Percentiles rank a stretch among this genome's conserved stretches.
These are phyloP conservation scores for Pseudozyma tsukubaensis DNA, from an alignment of 1,284 basidiomycete species.

Conservation along the genomic window DNA sequence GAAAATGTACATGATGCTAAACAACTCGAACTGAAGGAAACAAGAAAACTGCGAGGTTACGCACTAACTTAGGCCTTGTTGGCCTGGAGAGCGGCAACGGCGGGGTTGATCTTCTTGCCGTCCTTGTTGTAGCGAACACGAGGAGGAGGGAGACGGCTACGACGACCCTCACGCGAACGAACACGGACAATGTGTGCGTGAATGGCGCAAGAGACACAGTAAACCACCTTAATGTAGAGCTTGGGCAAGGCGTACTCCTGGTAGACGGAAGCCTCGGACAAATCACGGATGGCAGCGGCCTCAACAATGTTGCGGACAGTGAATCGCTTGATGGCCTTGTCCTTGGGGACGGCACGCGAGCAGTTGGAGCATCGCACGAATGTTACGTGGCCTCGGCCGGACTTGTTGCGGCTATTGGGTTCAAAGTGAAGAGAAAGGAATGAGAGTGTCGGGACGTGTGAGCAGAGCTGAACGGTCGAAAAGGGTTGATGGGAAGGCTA, in stretches of 20 bases:
- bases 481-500: neutral
- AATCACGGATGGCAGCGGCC: conserved; percentile 95
- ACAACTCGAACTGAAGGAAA: neutral
- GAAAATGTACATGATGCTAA: conserved; percentile 24
- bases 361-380: conserved; percentile 99
- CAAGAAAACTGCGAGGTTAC: neutral
- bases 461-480: neutral
- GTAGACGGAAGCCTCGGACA: conserved; percentile 96
- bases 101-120: conserved; percentile 78
- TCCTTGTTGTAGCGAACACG: conserved; percentile 94
- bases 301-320: conserved; percentile 99
- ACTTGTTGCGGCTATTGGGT: conserved; percentile 72
- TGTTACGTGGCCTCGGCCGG: conserved; percentile 93
- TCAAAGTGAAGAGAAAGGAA: neutral
- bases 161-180: conserved; percentile 65
- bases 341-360: conserved; percentile 75
- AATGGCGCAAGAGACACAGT: conserved; percentile 99
- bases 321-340: conserved; percentile 99
- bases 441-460: conserved; percentile 11
- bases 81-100: conserved; percentile 60
- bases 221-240: conserved; percentile 98
- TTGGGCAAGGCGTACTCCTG: conserved; percentile 96
- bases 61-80: conserved; percentile 25
- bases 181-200: conserved; percentile 83
- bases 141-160: conserved; percentile 78